Evolutionary conservation across 164 flowering plant species (phyloP).

Genomic region (Stephania yunnanensis): DNA sequence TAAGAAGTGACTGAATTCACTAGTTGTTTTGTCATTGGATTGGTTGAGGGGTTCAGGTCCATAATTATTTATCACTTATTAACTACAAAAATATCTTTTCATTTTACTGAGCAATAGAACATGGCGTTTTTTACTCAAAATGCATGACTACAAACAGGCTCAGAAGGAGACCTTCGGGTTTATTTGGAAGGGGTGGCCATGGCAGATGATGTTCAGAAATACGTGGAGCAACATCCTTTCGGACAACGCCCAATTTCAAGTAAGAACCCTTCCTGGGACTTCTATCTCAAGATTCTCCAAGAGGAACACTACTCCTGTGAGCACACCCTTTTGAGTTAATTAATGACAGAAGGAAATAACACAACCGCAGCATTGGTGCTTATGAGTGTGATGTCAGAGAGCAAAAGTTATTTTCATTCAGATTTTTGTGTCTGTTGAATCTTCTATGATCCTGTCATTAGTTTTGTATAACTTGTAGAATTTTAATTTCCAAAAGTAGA

Average conservation of each 20-base stretch:
- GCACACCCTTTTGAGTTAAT: background rate
- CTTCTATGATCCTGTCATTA: background rate
- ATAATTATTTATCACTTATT: background rate
- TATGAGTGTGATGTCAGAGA: background rate
- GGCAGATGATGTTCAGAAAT: constrained; percentile 48
- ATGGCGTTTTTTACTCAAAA: background rate
- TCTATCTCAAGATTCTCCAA: constrained; percentile 34
- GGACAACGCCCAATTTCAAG: constrained; percentile 64
- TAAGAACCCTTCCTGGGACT: constrained; percentile 49
- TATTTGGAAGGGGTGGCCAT: constrained; percentile 52
- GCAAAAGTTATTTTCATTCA: background rate
- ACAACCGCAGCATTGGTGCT: background rate
- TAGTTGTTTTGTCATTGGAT: background rate
- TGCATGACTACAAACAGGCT: constrained; percentile 34
- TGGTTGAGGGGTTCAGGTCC: background rate
- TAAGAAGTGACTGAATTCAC: background rate
- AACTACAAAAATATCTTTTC: background rate
- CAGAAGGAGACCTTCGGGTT: constrained; percentile 69
- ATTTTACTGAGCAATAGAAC: background rate
- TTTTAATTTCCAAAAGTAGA: background rate
- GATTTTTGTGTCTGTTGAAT: background rate
- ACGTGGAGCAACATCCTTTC: constrained; percentile 59
- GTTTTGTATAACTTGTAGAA: background rate
- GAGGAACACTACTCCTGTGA: background rate
- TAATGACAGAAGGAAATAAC: background rate